These are phyloP conservation scores for Malus orientalis DNA, from an alignment of 306 rosid species.

Conservation along the genomic window DNA sequence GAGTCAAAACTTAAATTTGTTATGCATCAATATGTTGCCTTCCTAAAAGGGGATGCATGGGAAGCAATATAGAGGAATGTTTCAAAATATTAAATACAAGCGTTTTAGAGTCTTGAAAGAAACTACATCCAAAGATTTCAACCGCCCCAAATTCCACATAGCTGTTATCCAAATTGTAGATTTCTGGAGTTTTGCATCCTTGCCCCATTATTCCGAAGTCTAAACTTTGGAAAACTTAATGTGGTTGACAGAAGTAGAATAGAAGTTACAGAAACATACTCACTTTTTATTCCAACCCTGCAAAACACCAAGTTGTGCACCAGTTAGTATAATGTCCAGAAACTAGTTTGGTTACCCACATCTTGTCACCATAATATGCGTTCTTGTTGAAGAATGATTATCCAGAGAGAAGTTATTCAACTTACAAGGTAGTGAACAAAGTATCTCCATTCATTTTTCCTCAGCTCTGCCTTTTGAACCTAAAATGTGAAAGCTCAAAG, in stretches of 20 bases:
- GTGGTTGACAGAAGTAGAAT: slow-evolving; percentile 6
- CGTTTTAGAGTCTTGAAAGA: neutral
- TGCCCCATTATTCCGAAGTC: slow-evolving; percentile 13
- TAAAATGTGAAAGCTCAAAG: slow-evolving; percentile 20
- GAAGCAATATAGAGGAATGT: neutral
- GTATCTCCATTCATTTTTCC: slow-evolving; percentile 85
- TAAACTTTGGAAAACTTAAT: slow-evolving; percentile 9
- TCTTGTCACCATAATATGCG: neutral
- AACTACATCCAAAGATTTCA: neutral
- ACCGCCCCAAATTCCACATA: neutral
- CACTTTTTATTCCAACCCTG: slow-evolving; percentile 99
- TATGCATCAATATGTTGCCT: neutral
- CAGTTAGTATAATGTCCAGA: slow-evolving; percentile 1
- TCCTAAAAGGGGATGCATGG: neutral
- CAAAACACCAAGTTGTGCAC: slow-evolving; percentile 34
- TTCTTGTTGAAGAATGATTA: neutral
- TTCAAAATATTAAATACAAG: neutral
- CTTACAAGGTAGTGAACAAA: slow-evolving; percentile 97
- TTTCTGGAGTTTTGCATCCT: slow-evolving; percentile 1
- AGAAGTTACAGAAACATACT: slow-evolving; percentile 26
- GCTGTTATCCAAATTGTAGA: neutral
- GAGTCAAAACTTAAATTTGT: neutral
- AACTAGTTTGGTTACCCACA: neutral
- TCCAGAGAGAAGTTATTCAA: slow-evolving; percentile 6
- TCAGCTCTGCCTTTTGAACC: slow-evolving; percentile 83